Base-by-base conservation (phyloP, 345 rosid genomes). In the Litchi chinensis region DNA sequence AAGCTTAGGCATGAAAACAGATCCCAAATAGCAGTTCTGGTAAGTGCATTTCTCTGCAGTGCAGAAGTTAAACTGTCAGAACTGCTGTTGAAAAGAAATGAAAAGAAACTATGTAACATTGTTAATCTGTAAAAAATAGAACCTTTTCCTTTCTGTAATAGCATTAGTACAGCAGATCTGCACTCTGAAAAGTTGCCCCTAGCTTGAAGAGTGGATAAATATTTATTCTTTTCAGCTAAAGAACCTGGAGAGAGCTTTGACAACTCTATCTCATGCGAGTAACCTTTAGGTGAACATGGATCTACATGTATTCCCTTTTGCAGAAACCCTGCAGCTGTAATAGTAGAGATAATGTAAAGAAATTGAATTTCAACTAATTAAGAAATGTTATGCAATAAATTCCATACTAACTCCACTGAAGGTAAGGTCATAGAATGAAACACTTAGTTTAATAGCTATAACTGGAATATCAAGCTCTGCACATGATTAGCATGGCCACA, bases 261-360 rank as follows among this genome's bases (percentile, higher is more conserved):
- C 74, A 86, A 86, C 16, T 77, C 79, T 7, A 70, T 59, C 10
- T 41, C 81, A 65, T 71, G 73, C 2, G 69, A 81, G 77, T 93
- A 94, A 10, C 97, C 98, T 85, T 83, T 91, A 50, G 97, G 99
- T 78, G 88, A 84, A 89, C 99, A 96, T 65, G 99, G 99, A 82
- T 96, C 97, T 21, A 83, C 21, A 65, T 78, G 26, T 63, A 81
- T 71, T 82, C 80, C 85, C 73, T 84, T 75, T 56, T 67, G 85
- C 72, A 83, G 76, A 77, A 85, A 84, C 50, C 86, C 83, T 57
- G 82, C 79, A 77, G 86, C 93, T 89, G 91, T 85, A 86, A 70
- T 65, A 60, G 70, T 46, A 44, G 63, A 56, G 70, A 83, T 70
- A 60, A 15, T 41, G 8, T 40, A 41, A 50, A 40, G 68, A 54